Evolutionary conservation across 495 filamentous ascomycete species (phyloP), one percentile per base, ranked within the genome.

Genomic region (Rostrohypoxylon terebratum): DNA sequence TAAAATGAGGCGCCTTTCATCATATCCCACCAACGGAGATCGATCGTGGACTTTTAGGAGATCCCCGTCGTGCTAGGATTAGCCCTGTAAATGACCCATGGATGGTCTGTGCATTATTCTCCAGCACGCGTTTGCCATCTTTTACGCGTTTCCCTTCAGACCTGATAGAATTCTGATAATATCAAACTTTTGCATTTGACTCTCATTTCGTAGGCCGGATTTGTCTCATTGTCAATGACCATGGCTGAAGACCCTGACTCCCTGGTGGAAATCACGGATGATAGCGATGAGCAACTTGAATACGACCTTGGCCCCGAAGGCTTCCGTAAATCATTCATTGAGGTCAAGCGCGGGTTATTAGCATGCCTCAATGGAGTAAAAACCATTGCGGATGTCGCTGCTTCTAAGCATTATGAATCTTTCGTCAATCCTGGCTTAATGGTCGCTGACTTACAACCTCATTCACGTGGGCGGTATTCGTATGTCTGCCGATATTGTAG

Each of bases 361-460:
- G 36, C 9, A 23, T 58, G 36, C 13, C 68, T 77, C 5, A 59
- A 74, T 25, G 4, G n/a, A 2, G 74, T 72, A 6, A 36, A 61
- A 50, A 63, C 42, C 18, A 10, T 16, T 18, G 68, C 64, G 0
- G 16, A 60, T 38, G 57, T 75, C 11, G 75, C 68, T 40, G 31
- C 45, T 7, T 63, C 38, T 9, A 69, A 62, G 21, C 48, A 48
- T 8, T 42, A 73, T 21, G 23, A 50, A 0, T 54, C 14, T 3
- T 62, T 68, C 18, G 54, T 74, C n/a, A 82, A 81, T 57, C 83
- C 84, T 6, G 85, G 78, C 28, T 65, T 87, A 42, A 71, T 63
- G 23, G 66, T 86, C 20, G 73, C 73, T 88, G 20, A 85, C 81
- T 0, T 89, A 87, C 67, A 90, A 87, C 62, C 77, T 89, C 25